A percentile compares a stretch with the other conserved stretches of the same genome.
Conservation (phyloP, 1,284 basidiomycete genomes). For the Hymenochaete sp. region DNA sequence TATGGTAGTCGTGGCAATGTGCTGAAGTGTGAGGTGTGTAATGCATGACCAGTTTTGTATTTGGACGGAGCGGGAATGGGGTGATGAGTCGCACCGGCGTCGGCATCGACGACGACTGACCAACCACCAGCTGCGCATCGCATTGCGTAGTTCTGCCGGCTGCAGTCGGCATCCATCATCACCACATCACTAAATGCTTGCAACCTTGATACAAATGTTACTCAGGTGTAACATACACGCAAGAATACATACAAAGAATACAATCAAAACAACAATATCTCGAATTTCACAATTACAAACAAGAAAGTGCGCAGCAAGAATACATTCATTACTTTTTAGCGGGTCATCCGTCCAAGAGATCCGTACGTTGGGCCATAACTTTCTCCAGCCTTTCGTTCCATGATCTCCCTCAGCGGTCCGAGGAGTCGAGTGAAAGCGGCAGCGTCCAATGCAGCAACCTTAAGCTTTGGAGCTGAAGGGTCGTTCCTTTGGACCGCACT, state of each 20-base stretch:
- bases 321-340: neutral
- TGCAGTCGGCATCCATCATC: neutral
- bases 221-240: too few relatives aligned
- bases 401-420: conserved; percentile 82
- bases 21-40: neutral
- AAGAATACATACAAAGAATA: too few relatives aligned
- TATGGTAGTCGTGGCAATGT: conserved; percentile 19
- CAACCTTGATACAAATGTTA: neutral
- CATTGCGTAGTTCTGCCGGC: neutral
- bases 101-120: too few relatives aligned
- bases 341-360: neutral
- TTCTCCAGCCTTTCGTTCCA: conserved; percentile 72
- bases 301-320: conserved; percentile 1
- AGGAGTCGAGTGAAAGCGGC: conserved; percentile 91
- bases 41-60: neutral
- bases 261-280: too few relatives aligned
- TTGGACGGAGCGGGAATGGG: neutral
- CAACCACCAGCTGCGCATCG: too few relatives aligned
- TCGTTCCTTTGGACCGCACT: conserved; percentile 61
- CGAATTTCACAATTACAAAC: too few relatives aligned
- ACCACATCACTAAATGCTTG: neutral
- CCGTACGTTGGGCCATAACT: conserved; percentile 33
- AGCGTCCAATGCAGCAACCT: conserved; percentile 90
- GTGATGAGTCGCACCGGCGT: neutral
- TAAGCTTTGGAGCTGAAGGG: conserved; percentile 54